These are phyloP conservation scores for Arthrobotrys sinensis DNA, from an alignment of 2,329 filamentous ascomycete species.

Conservation along the genomic window DNA sequence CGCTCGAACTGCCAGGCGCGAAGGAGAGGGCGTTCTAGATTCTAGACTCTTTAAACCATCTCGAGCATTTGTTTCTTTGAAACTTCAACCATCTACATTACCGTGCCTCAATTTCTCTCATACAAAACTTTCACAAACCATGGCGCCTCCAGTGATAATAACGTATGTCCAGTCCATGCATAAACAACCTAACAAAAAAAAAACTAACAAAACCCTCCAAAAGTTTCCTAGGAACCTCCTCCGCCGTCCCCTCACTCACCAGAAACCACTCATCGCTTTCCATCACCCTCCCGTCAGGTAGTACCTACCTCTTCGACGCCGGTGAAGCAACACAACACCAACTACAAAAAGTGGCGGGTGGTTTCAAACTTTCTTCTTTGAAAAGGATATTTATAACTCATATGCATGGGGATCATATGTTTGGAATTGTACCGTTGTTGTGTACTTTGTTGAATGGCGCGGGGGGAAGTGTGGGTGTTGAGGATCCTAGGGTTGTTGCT, in stretches of 20 bases:
- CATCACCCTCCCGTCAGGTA: constrained; percentile 62
- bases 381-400: constrained; percentile 64
- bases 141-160: constrained; percentile 51
- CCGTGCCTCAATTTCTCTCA: background rate
- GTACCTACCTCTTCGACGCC: constrained; percentile 63
- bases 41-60: too few relatives aligned
- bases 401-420: constrained; percentile 64
- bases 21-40: too few relatives aligned
- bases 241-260: constrained; percentile 62
- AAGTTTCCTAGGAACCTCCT: constrained; percentile 63
- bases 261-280: constrained; percentile 63
- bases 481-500: constrained; percentile 55
- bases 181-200: constrained; percentile 3
- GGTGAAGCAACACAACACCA: constrained; percentile 63
- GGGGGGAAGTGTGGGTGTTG: constrained; percentile 60
- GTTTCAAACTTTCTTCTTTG: constrained; percentile 51
- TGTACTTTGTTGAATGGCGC: constrained; percentile 62
- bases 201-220: background rate
- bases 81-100: too few relatives aligned
- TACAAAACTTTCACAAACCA: background rate
- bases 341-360: constrained; percentile 59
- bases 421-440: constrained; percentile 62
- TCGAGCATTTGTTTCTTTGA: too few relatives aligned
- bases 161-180: constrained; percentile 23
- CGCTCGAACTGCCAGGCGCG: too few relatives aligned